These are phyloP conservation scores for Venturiaceae sp. DNA, from an alignment of 2,329 filamentous ascomycete species.

Conservation along the genomic window DNA sequence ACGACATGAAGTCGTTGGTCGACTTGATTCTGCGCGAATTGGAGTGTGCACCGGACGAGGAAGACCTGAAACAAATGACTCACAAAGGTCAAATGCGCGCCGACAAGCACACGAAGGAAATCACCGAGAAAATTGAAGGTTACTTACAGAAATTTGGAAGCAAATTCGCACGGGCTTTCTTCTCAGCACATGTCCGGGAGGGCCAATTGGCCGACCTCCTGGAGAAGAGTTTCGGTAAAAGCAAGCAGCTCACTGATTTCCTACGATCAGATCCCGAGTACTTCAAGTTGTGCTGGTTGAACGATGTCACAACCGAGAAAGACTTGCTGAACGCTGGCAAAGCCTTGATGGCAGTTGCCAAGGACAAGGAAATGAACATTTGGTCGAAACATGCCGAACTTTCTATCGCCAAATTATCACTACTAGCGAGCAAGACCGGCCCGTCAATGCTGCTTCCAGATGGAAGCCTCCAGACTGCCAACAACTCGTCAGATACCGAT, in stretches of 20 bases:
- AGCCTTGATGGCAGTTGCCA: constrained; percentile 60
- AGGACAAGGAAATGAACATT: constrained; percentile 63
- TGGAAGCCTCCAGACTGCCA: neutral
- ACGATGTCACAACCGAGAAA: constrained; percentile 70
- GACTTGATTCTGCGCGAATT: constrained; percentile 37
- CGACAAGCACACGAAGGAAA: neutral
- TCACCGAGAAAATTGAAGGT: constrained; percentile 11
- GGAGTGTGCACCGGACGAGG: constrained; percentile 24
- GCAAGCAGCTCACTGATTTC: constrained; percentile 65
- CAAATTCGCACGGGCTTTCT: constrained; percentile 66
- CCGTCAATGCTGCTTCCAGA: neutral
- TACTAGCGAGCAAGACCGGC: constrained; percentile 46
- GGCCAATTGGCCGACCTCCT: constrained; percentile 60
- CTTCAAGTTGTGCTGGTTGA: constrained; percentile 85
- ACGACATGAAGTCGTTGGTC: constrained; percentile 54
- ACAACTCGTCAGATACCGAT: neutral
- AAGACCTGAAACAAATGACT: constrained; percentile 13
- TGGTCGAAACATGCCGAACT: constrained; percentile 94
- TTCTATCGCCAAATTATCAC: constrained; percentile 72
- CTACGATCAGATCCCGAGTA: constrained; percentile 55
- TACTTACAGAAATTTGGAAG: constrained; percentile 58
- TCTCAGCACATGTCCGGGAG: constrained; percentile 63
- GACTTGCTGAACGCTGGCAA: constrained; percentile 65
- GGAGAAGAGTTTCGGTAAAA: constrained; percentile 57
- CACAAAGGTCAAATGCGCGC: neutral